Percentiles rank a stretch among this genome's conserved stretches.
These are phyloP conservation scores for Auricularia sp. DNA, from an alignment of 768 basidiomycete species.

Conservation along the genomic window DNA sequence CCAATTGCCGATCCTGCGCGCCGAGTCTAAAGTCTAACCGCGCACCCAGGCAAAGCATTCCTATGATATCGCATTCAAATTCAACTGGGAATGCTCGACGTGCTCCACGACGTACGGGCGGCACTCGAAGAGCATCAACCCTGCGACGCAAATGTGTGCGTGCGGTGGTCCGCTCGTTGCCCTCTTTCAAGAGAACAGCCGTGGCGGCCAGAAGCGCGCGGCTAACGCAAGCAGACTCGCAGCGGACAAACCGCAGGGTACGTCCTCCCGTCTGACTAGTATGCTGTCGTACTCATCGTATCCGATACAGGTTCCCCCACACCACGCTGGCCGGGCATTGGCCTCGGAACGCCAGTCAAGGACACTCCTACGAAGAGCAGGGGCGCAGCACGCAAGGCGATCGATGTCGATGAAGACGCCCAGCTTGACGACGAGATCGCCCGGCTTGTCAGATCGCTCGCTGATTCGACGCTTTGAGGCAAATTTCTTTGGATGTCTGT, in stretches of 20 bases:
- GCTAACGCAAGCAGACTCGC: not conserved
- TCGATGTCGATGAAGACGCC: not conserved
- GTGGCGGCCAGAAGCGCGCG: not conserved
- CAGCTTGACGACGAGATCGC: not conserved
- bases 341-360: not conserved
- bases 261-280: not conserved
- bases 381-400: not conserved
- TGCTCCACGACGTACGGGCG: not conserved
- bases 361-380: not conserved
- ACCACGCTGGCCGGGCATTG: not conserved
- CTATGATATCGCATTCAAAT: slow-evolving; percentile 68
- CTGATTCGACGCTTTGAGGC: not conserved
- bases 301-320: not conserved
- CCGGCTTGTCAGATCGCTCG: not conserved
- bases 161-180: not conserved
- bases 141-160: not conserved
- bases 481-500: too few relatives aligned
- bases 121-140: not conserved
- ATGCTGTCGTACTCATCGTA: too few relatives aligned
- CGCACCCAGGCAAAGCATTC: slow-evolving; percentile 49
- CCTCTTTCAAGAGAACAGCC: not conserved
- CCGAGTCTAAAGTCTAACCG: slow-evolving; percentile 1
- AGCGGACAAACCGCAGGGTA: not conserved
- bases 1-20: slow-evolving; percentile 7
- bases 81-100: slow-evolving; percentile 39